Evolutionary conservation across 2,329 filamentous ascomycete genomes (phyloP).

Genomic region (Colletotrichum sojae): DNA sequence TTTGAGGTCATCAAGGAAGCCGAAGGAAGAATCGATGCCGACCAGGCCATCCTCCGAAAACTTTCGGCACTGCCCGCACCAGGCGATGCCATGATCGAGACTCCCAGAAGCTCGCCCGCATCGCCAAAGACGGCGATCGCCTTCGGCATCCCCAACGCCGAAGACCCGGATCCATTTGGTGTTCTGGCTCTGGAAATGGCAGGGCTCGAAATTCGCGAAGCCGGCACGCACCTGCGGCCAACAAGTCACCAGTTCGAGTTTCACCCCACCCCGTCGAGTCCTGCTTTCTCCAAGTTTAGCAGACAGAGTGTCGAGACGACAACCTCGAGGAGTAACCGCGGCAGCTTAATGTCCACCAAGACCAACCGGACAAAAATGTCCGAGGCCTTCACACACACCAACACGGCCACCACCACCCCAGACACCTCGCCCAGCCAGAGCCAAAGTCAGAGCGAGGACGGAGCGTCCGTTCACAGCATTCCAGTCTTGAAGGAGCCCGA

Average conservation of each 20-base stretch:
- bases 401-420: conserved; percentile 63
- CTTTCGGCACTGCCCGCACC: conserved; percentile 79
- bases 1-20: conserved; percentile 90
- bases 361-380: conserved; percentile 81
- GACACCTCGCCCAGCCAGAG: conserved; percentile 69
- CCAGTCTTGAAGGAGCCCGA: conserved; percentile 60
- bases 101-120: conserved; percentile 52
- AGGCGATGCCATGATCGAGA: conserved; percentile 76
- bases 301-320: conserved; percentile 79
- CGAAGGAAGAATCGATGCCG: conserved; percentile 84
- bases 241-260: conserved; percentile 87
- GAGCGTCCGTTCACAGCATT: conserved; percentile 59
- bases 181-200: conserved; percentile 92
- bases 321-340: conserved; percentile 72
- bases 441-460: conserved; percentile 69
- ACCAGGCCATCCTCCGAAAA: conserved; percentile 75
- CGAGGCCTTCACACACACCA: conserved; percentile 76
- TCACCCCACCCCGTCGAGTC: conserved; percentile 81
- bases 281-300: conserved; percentile 71
- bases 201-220: conserved; percentile 90
- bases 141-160: conserved; percentile 84
- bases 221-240: conserved; percentile 82
- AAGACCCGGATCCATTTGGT: conserved; percentile 93
- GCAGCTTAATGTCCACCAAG: conserved; percentile 81
- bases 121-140: conserved; percentile 52